A percentile compares a stretch with the other conserved stretches of the same genome.
These are phyloP conservation scores for Fusarium haematococcum DNA, from an alignment of 2,329 filamentous ascomycete genomes.

Conservation along the genomic window DNA sequence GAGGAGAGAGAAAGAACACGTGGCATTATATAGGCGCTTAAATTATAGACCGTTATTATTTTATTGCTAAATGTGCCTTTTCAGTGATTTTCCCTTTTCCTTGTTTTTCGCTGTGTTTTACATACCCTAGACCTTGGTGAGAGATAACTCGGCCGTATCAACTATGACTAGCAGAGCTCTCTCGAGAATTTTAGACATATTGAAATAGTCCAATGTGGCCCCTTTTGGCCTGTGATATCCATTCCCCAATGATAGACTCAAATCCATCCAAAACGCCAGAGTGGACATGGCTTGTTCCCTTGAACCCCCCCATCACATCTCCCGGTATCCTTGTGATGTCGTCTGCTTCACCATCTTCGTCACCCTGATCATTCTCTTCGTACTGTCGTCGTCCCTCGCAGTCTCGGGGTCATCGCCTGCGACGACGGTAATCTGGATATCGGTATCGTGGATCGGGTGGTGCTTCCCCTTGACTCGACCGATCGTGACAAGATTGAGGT, in stretches of 20 bases:
- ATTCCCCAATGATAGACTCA: neutral
- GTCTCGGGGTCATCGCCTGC: conserved; percentile 5
- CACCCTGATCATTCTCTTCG: conserved; percentile 14
- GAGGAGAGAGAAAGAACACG: neutral
- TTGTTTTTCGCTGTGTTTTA: neutral
- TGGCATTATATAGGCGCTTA: neutral
- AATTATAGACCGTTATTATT: neutral
- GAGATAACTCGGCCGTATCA: neutral
- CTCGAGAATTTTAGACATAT: neutral
- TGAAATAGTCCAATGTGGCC: neutral
- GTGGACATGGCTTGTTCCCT: neutral
- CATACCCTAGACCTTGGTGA: neutral
- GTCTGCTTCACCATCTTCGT: conserved; percentile 2
- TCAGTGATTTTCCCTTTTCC: neutral
- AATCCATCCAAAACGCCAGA: neutral
- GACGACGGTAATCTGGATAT: neutral
- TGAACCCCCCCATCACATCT: neutral
- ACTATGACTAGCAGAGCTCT: neutral
- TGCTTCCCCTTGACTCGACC: conserved; percentile 10
- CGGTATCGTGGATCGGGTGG: neutral
- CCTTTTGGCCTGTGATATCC: neutral
- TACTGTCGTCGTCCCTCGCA: conserved; percentile 17
- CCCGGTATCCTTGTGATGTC: neutral
- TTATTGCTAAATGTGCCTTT: neutral
- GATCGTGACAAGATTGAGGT: conserved; percentile 16